Evolutionary conservation across 768 basidiomycete species (phyloP), one percentile per base, ranked within the genome.

Genomic region (Gloeopeniophorella convolvens): DNA sequence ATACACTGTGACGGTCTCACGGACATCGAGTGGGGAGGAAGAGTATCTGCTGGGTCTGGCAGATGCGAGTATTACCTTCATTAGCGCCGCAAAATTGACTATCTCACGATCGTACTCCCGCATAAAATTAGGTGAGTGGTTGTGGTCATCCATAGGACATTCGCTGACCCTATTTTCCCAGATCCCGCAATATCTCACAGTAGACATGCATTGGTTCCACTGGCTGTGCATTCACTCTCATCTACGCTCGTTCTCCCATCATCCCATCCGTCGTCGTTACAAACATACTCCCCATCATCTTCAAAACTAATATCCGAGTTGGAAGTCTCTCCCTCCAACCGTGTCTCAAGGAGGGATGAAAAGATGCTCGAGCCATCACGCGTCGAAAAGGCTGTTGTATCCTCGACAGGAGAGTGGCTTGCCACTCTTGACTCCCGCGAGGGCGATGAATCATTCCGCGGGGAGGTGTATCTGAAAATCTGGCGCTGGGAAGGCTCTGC

Each of bases 241-340:
- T 78, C 82, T 26, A 81, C 89, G 5, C 71, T 98, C 53, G 75
- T 97, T 57, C 75, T 98, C 13, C 90, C 92, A 0, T 92, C 95
- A 2, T 94, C 93, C 0, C 94, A 99, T 62, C 88, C 92, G 0
- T 93, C 94, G 2, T 89, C 92, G n/a, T 72, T 99, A 33, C 95
- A 98, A 70, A 80, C 86, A 21, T 94, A 88, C 69, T 85, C 89
- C 15, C 86, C 86, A 1, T 66, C 74, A 7, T 75, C 79, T 2
- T 84, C 84, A 24, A 76, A 78, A 34, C 73, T 92, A 0, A 62
- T 90, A 3, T 83, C 83, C 39, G 95, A 99, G 66, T 74, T 98
- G 16, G 96, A 98, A 66, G 80, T 99, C 7, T 83, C 89, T 1
- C 91, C 95, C 18, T 92, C 92, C 23, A 98, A 98, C 70, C 80